Evolutionary conservation across 2,329 filamentous ascomycete genomes (phyloP), one percentile per base, ranked within the genome.

Genomic region (Alternaria brassicae): DNA sequence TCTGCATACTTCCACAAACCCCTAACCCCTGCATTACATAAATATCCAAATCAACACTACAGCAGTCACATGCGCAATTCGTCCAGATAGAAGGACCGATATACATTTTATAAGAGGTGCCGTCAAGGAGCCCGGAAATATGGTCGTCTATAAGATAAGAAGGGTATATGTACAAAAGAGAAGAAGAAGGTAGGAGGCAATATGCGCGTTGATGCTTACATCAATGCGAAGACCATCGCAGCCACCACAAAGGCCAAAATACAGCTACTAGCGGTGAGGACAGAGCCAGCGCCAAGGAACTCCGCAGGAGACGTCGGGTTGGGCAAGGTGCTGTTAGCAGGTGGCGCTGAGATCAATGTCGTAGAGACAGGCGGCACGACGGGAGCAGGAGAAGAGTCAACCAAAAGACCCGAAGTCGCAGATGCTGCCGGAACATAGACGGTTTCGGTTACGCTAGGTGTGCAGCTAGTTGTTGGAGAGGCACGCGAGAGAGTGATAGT

Each of bases 401-500:
- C 44, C 4, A 48, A 15, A 3, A 48, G 44, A 1, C 44, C 44
- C 25, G 55, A 48, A 25, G 60, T 57, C 7, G 61, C 41, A 28
- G 53, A 49, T n/a, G 65, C 44, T 47, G 37, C 61, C 51, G 67
- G 63, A 6, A 74, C 67, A 28, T 72, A 73, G 19, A 75, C 58
- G 12, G 73, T 75, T 6, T 57, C 49, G 2, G 71, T 74, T 12
- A 63, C 60, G 52, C 58, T 70, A 17, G 71, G 66, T n/a, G 59
- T 62, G 55, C 65, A 68, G 39, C 57, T 59, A 19, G 36, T 45
- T 2, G 56, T 58, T 6, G 37, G 12, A 9, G 37, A 50, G 17
- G 34, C 12, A 21, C 25, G 19, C 6, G 56, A 27, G 30, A 59
- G 39, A 15, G 52, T 56, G n/a, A 59, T 39, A 2, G 52, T 64